phyloP scores from a whole-genome alignment of 179 eudicot genomes.

The Silene vulgaris region DNA sequence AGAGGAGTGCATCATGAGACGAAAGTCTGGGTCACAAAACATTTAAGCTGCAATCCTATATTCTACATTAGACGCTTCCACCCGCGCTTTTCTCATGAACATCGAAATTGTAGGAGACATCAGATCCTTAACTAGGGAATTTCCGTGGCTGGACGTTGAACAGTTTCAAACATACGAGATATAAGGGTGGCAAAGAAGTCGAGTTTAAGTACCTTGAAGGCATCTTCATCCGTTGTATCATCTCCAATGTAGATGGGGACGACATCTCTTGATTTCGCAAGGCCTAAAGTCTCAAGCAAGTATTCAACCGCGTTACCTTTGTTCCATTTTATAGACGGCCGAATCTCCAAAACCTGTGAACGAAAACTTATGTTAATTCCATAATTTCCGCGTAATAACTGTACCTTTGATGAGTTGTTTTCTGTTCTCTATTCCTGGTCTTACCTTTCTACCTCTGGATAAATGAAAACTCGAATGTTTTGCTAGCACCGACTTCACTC shows the following conservation, averaged over 20 bases:
- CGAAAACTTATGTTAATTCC: background rate
- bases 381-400: background rate
- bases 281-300: constrained; percentile 67
- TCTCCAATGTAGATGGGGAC: constrained; percentile 82
- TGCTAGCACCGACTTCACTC: constrained; percentile 38
- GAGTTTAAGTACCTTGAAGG: constrained; percentile 57
- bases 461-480: constrained; percentile 47
- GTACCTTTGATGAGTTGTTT: background rate
- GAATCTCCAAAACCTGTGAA: constrained; percentile 59
- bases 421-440: background rate
- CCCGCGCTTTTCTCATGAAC: background rate
- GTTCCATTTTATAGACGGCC: constrained; percentile 88
- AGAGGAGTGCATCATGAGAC: background rate
- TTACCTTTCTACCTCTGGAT: constrained; percentile 58
- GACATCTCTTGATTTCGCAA: constrained; percentile 43
- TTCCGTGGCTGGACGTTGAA: no score
- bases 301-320: constrained; percentile 82
- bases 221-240: constrained; percentile 87
- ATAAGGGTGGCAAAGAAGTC: background rate
- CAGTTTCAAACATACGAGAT: no score
- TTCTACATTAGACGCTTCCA: background rate
- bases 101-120: background rate
- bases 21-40: background rate
- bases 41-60: background rate
- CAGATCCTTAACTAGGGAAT: no score